Evolutionary conservation across 2,329 filamentous ascomycete species (phyloP), one percentile per base, ranked within the genome.

Genomic region (Cucurbitaria berberidis): DNA sequence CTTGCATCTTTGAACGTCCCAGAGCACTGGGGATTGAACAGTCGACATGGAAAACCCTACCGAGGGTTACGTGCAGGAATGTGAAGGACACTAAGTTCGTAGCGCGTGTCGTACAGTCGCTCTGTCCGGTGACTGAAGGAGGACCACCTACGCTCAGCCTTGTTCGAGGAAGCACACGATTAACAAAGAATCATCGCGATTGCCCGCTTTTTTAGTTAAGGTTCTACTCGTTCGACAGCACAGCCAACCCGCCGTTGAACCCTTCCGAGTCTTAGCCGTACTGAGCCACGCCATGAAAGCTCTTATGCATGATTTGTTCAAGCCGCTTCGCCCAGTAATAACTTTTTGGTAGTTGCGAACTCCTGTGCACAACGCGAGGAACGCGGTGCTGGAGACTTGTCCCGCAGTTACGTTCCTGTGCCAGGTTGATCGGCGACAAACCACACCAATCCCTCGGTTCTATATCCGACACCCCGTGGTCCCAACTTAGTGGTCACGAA

Each of bases 341-440:
- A 3, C 16, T 27, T 41, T n/a, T 21, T 16, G 13, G 5, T 2
- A 41, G 21, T 5, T 42, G 39, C 22, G 15, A 42, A 18, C 9
- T 42, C 40, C 24, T 42, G 19, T 30, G 24, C 10, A 18, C 40
- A 42, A 42, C 40, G n/a, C 40, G 40, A 42, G 40, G 40, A 42
- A 29, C 40, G 40, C 40, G 40, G 40, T 42, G 40, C 26, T n/a
- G 40, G 36, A 40, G 36, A 40, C 36, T 18, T 18, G 24, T 29
- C 13, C 22, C 40, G 9, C 18, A 10, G 10, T 13, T 26, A 6
- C 13, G 24, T 27, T 42, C n/a, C 16, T 19, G 24, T 30, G 22
- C 24, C 40, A 27, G 24, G 19, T 19, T 9, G 5, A 27, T 26
- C 24, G n/a, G 15, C 24, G n/a, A 9, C 26, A 29, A 42, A 42